A percentile compares a stretch with the other conserved stretches of the same genome.
phyloP scores from a whole-genome alignment of 768 basidiomycete genomes.

The Suillus americanus region DNA sequence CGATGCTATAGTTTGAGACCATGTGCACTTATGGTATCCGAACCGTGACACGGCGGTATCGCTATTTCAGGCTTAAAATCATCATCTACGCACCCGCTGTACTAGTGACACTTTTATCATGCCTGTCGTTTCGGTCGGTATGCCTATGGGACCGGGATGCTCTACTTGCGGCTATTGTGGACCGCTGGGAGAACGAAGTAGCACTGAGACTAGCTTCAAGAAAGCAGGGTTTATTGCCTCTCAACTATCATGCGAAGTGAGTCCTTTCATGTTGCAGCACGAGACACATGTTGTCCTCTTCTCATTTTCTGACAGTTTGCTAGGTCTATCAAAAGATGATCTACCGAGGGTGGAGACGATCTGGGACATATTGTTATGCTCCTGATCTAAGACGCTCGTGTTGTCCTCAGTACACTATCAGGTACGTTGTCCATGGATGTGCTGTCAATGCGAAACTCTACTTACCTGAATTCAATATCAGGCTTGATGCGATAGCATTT shows the following conservation, averaged over 20 bases:
- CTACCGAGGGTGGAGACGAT: constrained; percentile 82
- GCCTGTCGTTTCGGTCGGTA: constrained; percentile 27
- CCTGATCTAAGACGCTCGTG: constrained; percentile 81
- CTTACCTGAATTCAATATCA: constrained; percentile 24
- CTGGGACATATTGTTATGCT: constrained; percentile 84
- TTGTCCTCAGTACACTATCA: constrained; percentile 95
- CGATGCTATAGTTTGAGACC: background rate
- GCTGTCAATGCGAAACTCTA: too few species aligned
- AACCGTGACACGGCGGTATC: background rate
- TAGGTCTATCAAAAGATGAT: constrained; percentile 84
- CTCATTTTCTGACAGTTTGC: background rate
- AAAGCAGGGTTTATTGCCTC: constrained; percentile 49
- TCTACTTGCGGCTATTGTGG: constrained; percentile 71
- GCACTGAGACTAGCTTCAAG: constrained; percentile 41
- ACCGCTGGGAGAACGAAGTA: constrained; percentile 48
- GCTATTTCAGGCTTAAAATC: background rate
- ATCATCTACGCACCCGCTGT: background rate
- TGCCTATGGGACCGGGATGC: constrained; percentile 22
- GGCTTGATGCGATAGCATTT: constrained; percentile 67
- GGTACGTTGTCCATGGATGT: constrained; percentile 41
- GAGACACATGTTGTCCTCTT: background rate
- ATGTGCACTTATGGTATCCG: background rate
- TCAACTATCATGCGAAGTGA: constrained; percentile 55
- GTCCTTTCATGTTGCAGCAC: background rate
- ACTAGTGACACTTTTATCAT: constrained; percentile 12